phyloP scores from a whole-genome alignment of 257 asterid genomes.

The Fraxinus quadrangulata region DNA sequence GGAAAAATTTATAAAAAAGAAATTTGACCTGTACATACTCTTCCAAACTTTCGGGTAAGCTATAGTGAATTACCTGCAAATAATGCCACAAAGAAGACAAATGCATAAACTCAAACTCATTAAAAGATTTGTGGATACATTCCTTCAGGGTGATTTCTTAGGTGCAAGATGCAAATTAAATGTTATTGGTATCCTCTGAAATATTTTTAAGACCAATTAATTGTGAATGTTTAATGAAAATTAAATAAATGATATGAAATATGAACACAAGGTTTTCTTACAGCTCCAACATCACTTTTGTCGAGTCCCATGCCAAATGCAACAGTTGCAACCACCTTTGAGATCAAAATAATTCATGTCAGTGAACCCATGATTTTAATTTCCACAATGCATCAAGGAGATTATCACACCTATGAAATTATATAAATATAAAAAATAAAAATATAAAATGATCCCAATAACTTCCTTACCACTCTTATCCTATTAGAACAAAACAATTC shows the following conservation, averaged over 20 bases:
- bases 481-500: slow-evolving; percentile 83
- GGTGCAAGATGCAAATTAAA: not conserved
- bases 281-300: slow-evolving; percentile 95
- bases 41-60: slow-evolving; percentile 97
- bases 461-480: slow-evolving; percentile 78
- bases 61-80: slow-evolving; percentile 86
- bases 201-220: not conserved
- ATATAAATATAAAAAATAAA: not conserved
- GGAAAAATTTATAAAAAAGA: slow-evolving; percentile 20
- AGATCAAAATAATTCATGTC: slow-evolving; percentile 34
- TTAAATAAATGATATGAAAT: slow-evolving; percentile 19
- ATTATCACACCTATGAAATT: slow-evolving; percentile 6
- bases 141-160: not conserved
- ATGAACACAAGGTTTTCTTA: slow-evolving; percentile 43
- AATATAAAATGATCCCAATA: slow-evolving; percentile 3
- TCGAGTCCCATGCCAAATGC: slow-evolving; percentile 99
- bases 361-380: slow-evolving; percentile 13
- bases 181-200: not conserved
- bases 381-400: slow-evolving; percentile 9
- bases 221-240: slow-evolving; percentile 9
- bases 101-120: not conserved
- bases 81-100: not conserved
- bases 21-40: slow-evolving; percentile 86
- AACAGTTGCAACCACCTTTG: slow-evolving; percentile 97
- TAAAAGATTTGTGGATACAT: not conserved